phyloP scores from a whole-genome alignment of 306 rosid genomes.

The Trifolium repens region DNA sequence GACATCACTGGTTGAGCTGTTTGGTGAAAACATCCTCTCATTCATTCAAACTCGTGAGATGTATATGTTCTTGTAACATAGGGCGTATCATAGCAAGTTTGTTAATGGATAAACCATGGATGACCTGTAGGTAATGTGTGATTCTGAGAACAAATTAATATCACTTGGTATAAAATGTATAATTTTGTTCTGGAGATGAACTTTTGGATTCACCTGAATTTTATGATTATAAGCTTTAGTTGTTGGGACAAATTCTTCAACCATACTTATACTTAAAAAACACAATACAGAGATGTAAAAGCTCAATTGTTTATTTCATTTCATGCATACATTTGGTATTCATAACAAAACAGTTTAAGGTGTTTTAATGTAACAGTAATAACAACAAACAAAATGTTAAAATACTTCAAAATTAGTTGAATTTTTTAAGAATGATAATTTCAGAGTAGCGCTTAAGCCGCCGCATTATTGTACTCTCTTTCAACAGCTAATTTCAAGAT shows the following conservation, averaged over 20 bases:
- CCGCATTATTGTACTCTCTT: slow-evolving; percentile 43
- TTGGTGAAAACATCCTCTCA: slow-evolving; percentile 72
- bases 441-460: neutral
- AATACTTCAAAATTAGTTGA: neutral
- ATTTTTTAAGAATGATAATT: neutral
- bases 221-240: neutral
- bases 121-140: neutral
- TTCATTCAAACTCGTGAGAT: slow-evolving; percentile 71
- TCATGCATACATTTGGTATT: neutral
- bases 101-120: slow-evolving; percentile 14
- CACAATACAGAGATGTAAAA: neutral
- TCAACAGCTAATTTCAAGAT: slow-evolving; percentile 75
- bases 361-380: neutral
- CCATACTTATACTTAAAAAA: neutral
- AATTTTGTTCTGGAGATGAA: neutral
- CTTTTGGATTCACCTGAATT: neutral
- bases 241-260: neutral
- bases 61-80: slow-evolving; percentile 60
- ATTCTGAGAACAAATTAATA: slow-evolving; percentile 22
- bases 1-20: slow-evolving; percentile 56
- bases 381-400: neutral
- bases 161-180: slow-evolving; percentile 29
- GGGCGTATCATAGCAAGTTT: neutral
- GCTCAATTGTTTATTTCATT: neutral
- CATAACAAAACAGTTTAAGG: neutral